Percentiles rank a stretch among this genome's conserved stretches.
These are phyloP conservation scores for Penstemon newberryi DNA, from an alignment of 257 asterid species.

Conservation along the genomic window DNA sequence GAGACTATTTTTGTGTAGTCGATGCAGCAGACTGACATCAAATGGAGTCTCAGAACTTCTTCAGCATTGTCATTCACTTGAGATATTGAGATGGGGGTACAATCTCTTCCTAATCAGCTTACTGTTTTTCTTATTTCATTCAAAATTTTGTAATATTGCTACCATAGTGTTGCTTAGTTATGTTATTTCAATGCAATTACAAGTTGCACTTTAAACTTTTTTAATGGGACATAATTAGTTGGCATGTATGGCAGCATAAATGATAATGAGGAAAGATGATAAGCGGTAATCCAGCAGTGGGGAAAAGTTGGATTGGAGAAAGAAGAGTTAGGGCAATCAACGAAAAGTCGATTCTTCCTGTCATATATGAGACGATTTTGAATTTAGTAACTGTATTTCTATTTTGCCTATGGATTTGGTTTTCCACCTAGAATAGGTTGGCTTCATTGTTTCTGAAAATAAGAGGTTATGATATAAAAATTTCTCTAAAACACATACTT, in stretches of 20 bases:
- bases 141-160: constrained; percentile 15
- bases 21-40: constrained; percentile 67
- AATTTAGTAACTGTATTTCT: background rate
- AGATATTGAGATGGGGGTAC: constrained; percentile 98
- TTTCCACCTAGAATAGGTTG: constrained; percentile 1
- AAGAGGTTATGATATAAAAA: background rate
- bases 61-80: constrained; percentile 63
- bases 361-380: background rate
- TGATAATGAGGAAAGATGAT: background rate
- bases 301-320: constrained; percentile 1
- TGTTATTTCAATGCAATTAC: constrained; percentile 8
- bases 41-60: constrained; percentile 74
- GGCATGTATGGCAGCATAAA: constrained; percentile 4
- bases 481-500: background rate
- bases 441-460: background rate
- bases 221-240: background rate
- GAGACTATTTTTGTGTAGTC: constrained; percentile 43
- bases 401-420: background rate
- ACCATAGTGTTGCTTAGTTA: constrained; percentile 10
- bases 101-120: constrained; percentile 22
- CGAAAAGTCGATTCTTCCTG: background rate
- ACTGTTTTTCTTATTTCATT: constrained; percentile 2
- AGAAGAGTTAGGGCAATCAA: background rate
- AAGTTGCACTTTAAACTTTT: background rate
- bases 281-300: background rate